Evolutionary conservation across 1,284 basidiomycete genomes (phyloP), one percentile per base, ranked within the genome.

Genomic region (Tylopilus orsonianus): DNA sequence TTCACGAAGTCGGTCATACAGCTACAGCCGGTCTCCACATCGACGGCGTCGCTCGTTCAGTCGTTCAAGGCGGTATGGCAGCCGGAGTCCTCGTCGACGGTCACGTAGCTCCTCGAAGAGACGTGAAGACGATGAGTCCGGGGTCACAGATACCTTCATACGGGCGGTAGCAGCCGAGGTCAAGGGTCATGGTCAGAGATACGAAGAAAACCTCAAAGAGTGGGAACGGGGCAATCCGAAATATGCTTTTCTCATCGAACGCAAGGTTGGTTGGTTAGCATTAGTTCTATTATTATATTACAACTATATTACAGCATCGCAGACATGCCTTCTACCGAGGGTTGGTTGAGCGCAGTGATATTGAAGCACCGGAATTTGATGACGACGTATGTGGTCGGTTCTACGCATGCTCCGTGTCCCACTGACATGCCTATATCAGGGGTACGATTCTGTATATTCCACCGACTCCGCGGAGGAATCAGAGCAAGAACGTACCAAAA

Each of bases 401-500:
- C 44, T 24, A 13, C 40, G 18, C 23, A 22, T 39, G 26, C 8
- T 27, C n/a, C 23, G n/a, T 22, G 16, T 34, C 19, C 48, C 48
- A 33, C 46, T 39, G 41, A 53, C 33, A 30, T 29, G 16, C 22
- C 42, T 26, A 39, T 40, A 16, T 47, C 62, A 95, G 91, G 93
- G 94, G 5, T 90, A 92, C 61, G 87, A 93, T 55, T 93, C 90
- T 0, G 75, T 95, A 5, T 96, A 95, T 68, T 97, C 95, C 0
- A 95, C 91, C 12, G 96, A 98, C 67, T 93, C 93, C 32, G 93
- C 84, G 7, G 95, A 98, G 68, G 94, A 96, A 47, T 91, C 88
- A 3, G 96, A 99, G 62, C 78, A 83, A 16, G 93, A 96, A 62
- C 78, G 82, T 12, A 76, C 75, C 9, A 79, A 81, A 30, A 94